Base-by-base conservation (phyloP, 768 basidiomycete genomes). In the Rhizopogon roseolus region DNA sequence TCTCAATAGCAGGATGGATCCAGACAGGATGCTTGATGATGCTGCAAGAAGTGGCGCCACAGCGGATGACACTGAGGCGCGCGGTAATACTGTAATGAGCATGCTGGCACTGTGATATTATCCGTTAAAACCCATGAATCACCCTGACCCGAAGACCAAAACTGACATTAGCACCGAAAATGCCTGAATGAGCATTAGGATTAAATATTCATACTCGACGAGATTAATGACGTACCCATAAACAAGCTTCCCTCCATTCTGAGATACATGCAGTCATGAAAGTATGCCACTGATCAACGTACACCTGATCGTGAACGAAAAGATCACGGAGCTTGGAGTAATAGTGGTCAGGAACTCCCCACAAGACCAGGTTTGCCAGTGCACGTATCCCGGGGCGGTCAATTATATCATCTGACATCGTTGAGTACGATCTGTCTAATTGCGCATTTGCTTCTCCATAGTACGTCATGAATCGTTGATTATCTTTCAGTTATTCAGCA, bases 391-490 rank as follows among this genome's bases (percentile, higher is more conserved):
- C 65, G 39, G 62, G 59, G 38, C 66, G 59, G 54, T 73, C 67
- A 3, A 63, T 60, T n/a, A 63, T 58, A 16, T 65, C 58, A n/a
- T 74, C 72, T 17, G 62, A 65, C 14, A 82, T 58, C 46, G 83
- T 77, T 6, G 71, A 56, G 49, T 76, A 74, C 52, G 78, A 73
- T 34, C 80, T 65, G 28, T 72, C 74, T 6, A 84, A 66, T 3
- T 82, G 78, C 36, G 76, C 69, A 49, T 66, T 59, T 57, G 75
- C 73, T 65, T 84, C 71, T 7, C 81, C 83, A 57, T 78, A 80
- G 52, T 80, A 76, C 2, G 73, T 82, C 43, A 72, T 62, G 48
- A 77, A 77, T 57, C 79, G 68, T 57, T 78, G 73, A 56, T 71
- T 68, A 44, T 64, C 81, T 83, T 19, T 19, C 27, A 22, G 22